Conservation (phyloP, 2,329 filamentous ascomycete species). For the Parastagonospora nodorum region DNA sequence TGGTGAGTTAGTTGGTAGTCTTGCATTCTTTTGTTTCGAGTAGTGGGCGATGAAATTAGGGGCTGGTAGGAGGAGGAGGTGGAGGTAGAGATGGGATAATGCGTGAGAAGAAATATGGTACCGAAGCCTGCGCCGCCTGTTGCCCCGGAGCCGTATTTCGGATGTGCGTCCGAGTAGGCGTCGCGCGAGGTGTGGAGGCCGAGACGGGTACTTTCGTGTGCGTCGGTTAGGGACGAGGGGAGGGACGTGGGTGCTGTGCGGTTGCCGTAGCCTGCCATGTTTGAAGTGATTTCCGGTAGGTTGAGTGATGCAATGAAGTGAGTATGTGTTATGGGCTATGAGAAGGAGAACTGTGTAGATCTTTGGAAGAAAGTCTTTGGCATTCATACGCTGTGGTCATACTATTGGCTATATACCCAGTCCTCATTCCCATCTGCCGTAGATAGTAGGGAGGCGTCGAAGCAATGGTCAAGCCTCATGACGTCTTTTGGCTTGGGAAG, state of each 20-base stretch:
- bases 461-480: constrained; percentile 27
- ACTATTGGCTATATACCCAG: not conserved
- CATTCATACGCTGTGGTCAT: not conserved
- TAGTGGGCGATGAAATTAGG: too few species aligned
- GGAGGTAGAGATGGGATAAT: not conserved
- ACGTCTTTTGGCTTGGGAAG: constrained; percentile 30
- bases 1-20: not conserved
- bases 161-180: constrained; percentile 34
- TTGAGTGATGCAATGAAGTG: too few species aligned
- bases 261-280: constrained; percentile 46
- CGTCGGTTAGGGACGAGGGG: constrained; percentile 15
- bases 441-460: not conserved
- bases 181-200: constrained; percentile 27
- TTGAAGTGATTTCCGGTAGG: not conserved
- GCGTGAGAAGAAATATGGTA: constrained; percentile 1
- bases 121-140: constrained; percentile 42
- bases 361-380: not conserved
- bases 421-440: not conserved
- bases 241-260: constrained; percentile 30
- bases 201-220: constrained; percentile 38
- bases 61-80: too few species aligned
- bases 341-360: not conserved
- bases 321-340: too few species aligned
- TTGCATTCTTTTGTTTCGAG: too few species aligned
- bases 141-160: constrained; percentile 38